phyloP scores from a whole-genome alignment of 2,329 filamentous ascomycete species.

The Amauroascus niger region DNA sequence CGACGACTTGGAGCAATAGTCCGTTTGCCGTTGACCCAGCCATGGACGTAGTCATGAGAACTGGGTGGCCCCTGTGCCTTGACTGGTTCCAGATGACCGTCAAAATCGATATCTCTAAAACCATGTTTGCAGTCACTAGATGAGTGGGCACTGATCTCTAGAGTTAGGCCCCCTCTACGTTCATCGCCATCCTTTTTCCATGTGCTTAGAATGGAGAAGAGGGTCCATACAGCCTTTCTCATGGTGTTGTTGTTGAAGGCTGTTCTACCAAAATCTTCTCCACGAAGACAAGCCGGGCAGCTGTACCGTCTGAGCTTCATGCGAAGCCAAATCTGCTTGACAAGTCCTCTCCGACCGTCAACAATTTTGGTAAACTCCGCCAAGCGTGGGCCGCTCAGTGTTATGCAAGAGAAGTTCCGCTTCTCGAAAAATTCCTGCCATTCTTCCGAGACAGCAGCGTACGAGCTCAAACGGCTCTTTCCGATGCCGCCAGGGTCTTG shows the following conservation, averaged over 20 bases:
- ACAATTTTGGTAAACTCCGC: background rate
- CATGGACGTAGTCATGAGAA: no score
- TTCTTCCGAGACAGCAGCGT: background rate
- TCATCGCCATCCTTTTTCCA: background rate
- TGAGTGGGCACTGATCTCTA: background rate
- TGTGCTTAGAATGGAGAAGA: background rate
- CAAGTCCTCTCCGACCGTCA: background rate
- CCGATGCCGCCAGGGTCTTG: no score
- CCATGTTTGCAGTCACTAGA: background rate
- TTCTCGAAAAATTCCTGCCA: background rate
- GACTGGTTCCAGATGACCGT: background rate
- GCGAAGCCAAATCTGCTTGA: background rate
- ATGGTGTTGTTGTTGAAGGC: no score
- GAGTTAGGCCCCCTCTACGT: background rate
- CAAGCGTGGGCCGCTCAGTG: background rate
- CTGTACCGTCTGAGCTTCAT: background rate
- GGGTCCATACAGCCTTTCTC: no score
- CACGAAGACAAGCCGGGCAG: no score
- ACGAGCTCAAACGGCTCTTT: background rate
- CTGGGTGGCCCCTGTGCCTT: background rate
- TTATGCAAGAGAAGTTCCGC: background rate
- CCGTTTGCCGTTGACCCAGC: no score
- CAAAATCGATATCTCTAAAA: background rate
- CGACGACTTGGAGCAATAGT: no score
- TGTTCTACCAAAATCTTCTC: background rate